Evolutionary conservation across 768 basidiomycete species (phyloP).

Genomic region (Mycena filopes): DNA sequence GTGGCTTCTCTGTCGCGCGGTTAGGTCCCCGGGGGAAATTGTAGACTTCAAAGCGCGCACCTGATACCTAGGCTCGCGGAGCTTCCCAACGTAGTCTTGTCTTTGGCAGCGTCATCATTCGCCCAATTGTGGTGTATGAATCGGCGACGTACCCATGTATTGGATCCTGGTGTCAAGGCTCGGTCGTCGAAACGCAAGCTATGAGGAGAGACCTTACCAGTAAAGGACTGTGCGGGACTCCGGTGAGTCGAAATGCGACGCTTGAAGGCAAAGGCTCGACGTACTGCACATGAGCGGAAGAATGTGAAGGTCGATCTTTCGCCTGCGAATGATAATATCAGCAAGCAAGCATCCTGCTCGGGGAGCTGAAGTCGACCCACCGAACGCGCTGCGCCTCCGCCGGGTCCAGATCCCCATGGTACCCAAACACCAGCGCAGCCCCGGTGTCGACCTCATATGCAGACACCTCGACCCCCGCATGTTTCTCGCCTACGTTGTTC

Average conservation of each 20-base stretch:
- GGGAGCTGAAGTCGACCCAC: conserved; percentile 46
- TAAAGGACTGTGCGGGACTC: no score
- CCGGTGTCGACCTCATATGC: conserved; percentile 69
- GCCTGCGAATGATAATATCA: conserved; percentile 47
- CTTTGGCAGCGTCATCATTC: conserved; percentile 68
- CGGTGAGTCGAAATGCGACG: no score
- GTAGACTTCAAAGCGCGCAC: conserved; percentile 61
- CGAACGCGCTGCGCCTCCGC: conserved; percentile 62
- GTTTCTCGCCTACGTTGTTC: conserved; percentile 5
- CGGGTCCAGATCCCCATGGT: conserved; percentile 57
- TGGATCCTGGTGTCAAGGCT: conserved; percentile 60
- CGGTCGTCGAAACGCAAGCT: not conserved
- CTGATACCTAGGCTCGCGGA: conserved; percentile 76
- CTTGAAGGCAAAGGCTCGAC: no score
- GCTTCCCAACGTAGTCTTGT: conserved; percentile 76
- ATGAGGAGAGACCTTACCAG: no score
- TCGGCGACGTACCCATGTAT: conserved; percentile 55
- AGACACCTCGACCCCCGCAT: conserved; percentile 47
- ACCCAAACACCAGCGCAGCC: conserved; percentile 65
- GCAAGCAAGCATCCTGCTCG: not conserved
- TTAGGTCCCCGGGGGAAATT: conserved; percentile 36
- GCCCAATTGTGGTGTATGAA: conserved; percentile 36
- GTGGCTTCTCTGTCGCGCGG: conserved; percentile 38
- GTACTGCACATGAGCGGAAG: conserved; percentile 89
- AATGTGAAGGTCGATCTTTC: conserved; percentile 78